Conservation (phyloP, 1,139 yeast species). For the Saccharomyces pastorianus region DNA sequence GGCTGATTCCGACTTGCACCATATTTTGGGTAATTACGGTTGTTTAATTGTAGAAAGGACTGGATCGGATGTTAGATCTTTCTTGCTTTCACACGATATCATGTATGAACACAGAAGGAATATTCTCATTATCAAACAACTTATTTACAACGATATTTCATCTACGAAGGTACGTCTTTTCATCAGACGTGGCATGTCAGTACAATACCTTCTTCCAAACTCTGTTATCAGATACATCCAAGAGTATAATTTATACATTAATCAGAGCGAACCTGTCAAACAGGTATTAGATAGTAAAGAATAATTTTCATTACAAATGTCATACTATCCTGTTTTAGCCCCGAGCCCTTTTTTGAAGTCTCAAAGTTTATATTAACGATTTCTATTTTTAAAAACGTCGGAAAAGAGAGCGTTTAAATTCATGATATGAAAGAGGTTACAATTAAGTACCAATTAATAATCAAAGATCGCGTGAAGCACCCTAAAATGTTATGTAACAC, state of each 20-base stretch:
- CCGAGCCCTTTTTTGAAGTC: no score
- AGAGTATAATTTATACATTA: slow-evolving; percentile 75
- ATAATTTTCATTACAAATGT: slow-evolving; percentile 3
- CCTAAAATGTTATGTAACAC: neutral
- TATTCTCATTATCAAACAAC: slow-evolving; percentile 86
- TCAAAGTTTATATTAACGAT: no score
- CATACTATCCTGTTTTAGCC: no score
- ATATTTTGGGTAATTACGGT: slow-evolving; percentile 89
- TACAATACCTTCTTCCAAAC: slow-evolving; percentile 87
- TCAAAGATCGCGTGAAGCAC: neutral
- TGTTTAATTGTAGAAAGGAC: slow-evolving; percentile 94
- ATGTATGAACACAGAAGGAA: slow-evolving; percentile 94
- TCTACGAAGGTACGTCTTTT: slow-evolving; percentile 90
- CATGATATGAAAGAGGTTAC: neutral
- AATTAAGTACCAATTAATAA: neutral
- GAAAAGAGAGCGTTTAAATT: neutral
- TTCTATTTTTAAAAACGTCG: neutral
- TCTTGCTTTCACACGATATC: slow-evolving; percentile 83
- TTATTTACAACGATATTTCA: slow-evolving; percentile 90
- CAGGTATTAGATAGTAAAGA: slow-evolving; percentile 58
- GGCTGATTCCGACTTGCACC: slow-evolving; percentile 94
- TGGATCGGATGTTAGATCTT: slow-evolving; percentile 89
- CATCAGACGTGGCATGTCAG: slow-evolving; percentile 91
- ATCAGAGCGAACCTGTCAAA: slow-evolving; percentile 88
- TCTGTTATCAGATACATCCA: slow-evolving; percentile 89